Base-by-base conservation (phyloP, 2,329 filamentous ascomycete species). In the Aureobasidium sp. region DNA sequence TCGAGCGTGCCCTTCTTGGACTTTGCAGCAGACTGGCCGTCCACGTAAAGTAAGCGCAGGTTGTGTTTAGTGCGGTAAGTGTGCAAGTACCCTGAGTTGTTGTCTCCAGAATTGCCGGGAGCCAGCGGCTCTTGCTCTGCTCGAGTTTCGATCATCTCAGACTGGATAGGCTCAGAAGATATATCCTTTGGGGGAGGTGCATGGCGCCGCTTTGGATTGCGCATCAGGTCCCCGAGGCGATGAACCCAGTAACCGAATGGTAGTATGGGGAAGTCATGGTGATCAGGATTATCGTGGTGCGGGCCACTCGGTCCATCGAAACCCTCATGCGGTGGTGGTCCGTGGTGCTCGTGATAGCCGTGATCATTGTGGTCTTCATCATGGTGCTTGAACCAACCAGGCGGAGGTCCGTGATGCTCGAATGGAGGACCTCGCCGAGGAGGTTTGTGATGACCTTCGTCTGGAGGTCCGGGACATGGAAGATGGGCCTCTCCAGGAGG, bases 21-120 rank as follows among this genome's bases (percentile, higher is more conserved):
- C 66, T 90, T 90, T 1, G 79, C 87, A 0, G 85, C 88, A 2
- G 82, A 82, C 77, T 86, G 85, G 4, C 88, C 88, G 68, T 91
- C 88, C 17, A 90, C 70, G 67, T 90, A 89, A 3, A 91, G 74
- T 3, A 90, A 75, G 12, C 80, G 79, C 1, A 90, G 74, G 5
- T 81, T 75, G 15, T 82, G 78, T 1, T 74, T 80, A 3, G 86
- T 80, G 7, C 78, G 77, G 69, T 90, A 91, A 0, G 82, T 85
- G 67, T 90, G 87, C 1, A 90, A 75, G 67, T 85, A 88, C 8
- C 87, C 87, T 12, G 45, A 50, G 8, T 45, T 47, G 3, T 44
- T 19, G 2, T 65, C 64, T 14, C 64, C 37, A 15, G 53, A 27
- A 0, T 19, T n/a, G 39, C 53, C 33, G 62, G 47, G 7, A 11